Percentiles rank a stretch among this genome's conserved stretches.
These are phyloP conservation scores for Neurospora africana DNA, from an alignment of 495 filamentous ascomycete genomes.

Conservation along the genomic window DNA sequence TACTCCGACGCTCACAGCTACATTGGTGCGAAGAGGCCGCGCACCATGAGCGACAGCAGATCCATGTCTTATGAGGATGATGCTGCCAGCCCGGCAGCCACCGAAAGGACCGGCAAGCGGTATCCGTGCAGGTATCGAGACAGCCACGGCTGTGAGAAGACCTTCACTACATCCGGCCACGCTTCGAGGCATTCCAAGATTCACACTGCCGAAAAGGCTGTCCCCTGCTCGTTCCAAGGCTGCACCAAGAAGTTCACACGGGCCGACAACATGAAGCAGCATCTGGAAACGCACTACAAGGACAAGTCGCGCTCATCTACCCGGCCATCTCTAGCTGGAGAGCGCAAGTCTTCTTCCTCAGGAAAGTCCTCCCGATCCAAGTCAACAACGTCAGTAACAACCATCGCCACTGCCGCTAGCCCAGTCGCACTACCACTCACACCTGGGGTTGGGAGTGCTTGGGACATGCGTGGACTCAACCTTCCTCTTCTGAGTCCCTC, in stretches of 20 bases:
- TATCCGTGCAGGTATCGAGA: slow-evolving; percentile 57
- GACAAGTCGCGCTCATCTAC: slow-evolving; percentile 32
- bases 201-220: slow-evolving; percentile 91
- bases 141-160: slow-evolving; percentile 61
- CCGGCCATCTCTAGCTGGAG: slow-evolving; percentile 10
- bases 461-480: slow-evolving; percentile 35
- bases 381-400: slow-evolving; percentile 1
- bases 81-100: slow-evolving; percentile 26
- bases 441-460: slow-evolving; percentile 19
- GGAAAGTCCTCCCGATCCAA: slow-evolving; percentile 21
- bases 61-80: slow-evolving; percentile 28
- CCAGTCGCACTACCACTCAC: slow-evolving; percentile 1
- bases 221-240: slow-evolving; percentile 61
- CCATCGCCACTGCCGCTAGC: not conserved
- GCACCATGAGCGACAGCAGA: slow-evolving; percentile 17
- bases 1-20: slow-evolving; percentile 24
- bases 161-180: slow-evolving; percentile 92
- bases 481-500: slow-evolving; percentile 28
- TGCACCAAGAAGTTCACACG: slow-evolving; percentile 93
- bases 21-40: slow-evolving; percentile 22
- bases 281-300: slow-evolving; percentile 77
- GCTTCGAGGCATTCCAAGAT: slow-evolving; percentile 95
- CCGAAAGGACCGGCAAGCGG: slow-evolving; percentile 42
- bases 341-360: slow-evolving; percentile 26
- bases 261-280: slow-evolving; percentile 98